Evolutionary conservation across 73 alveolate species (phyloP).

Genomic region (Paramecium sexaurelia): DNA sequence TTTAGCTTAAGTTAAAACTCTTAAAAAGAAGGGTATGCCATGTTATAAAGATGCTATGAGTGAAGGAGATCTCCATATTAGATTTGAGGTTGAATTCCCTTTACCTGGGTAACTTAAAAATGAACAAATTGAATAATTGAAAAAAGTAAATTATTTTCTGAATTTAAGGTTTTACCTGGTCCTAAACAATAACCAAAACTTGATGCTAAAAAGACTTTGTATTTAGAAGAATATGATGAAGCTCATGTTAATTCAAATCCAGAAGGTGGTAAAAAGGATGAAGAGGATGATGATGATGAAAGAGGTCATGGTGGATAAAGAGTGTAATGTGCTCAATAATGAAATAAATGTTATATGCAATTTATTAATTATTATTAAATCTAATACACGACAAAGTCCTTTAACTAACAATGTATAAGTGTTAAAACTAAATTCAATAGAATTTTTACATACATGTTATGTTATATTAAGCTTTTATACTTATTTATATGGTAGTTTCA

Average conservation of each 20-base stretch:
- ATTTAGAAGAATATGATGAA: constrained; percentile 54
- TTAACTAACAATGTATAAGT: too few relatives aligned
- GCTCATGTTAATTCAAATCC: constrained; percentile 54
- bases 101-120: not conserved
- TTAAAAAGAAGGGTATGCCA: constrained; percentile 95
- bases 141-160: constrained; percentile 1
- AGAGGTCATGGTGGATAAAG: constrained; percentile 63
- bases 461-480: too few relatives aligned
- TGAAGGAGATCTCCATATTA: constrained; percentile 61
- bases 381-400: too few relatives aligned
- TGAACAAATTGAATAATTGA: not conserved
- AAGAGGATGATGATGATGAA: constrained; percentile 63
- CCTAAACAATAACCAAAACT: constrained; percentile 46
- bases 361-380: not conserved
- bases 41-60: constrained; percentile 68
- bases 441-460: too few relatives aligned
- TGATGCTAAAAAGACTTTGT: constrained; percentile 22
- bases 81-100: constrained; percentile 48
- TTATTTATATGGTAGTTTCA: too few relatives aligned
- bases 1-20: constrained; percentile 77
- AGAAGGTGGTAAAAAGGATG: constrained; percentile 64
- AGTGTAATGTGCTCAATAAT: constrained; percentile 69
- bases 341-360: constrained; percentile 42
- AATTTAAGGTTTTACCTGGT: constrained; percentile 29
- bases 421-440: too few relatives aligned